These are phyloP conservation scores for Alisma plantagoaquatica DNA, from an alignment of 106 monocot genomes.

Conservation along the genomic window DNA sequence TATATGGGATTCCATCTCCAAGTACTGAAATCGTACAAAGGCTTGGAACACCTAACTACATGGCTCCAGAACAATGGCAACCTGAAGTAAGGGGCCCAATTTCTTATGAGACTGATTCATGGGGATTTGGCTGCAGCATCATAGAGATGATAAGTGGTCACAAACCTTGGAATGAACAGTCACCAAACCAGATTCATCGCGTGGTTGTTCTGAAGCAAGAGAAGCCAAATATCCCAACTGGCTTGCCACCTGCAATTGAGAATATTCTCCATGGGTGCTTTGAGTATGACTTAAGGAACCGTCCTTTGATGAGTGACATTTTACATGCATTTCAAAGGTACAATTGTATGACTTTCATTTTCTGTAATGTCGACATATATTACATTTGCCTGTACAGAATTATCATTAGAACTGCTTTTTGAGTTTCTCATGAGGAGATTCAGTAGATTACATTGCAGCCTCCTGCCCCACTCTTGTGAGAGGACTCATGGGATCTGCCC, in stretches of 20 bases:
- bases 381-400: no score
- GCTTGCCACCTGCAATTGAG: conserved; percentile 55
- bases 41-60: conserved; percentile 77
- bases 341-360: no score
- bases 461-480: no score
- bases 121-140: conserved; percentile 91
- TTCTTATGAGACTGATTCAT: conserved; percentile 82
- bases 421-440: no score
- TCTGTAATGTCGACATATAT: no score
- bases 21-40: conserved; percentile 41
- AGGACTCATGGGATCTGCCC: no score
- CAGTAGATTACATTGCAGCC: no score
- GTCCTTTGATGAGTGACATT: conserved; percentile 65
- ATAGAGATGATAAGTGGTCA: conserved; percentile 82
- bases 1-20: conserved; percentile 33
- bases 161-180: conserved; percentile 54
- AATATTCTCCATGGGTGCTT: conserved; percentile 76
- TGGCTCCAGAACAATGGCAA: conserved; percentile 97
- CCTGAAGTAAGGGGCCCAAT: conserved; percentile 71
- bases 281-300: conserved; percentile 71
- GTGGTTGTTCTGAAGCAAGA: conserved; percentile 60
- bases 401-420: no score
- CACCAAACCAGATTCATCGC: conserved; percentile 53
- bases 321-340: conserved; percentile 66
- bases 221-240: conserved; percentile 64